Base-by-base conservation (phyloP, 495 filamentous ascomycete species). In the Penicillium manginii region DNA sequence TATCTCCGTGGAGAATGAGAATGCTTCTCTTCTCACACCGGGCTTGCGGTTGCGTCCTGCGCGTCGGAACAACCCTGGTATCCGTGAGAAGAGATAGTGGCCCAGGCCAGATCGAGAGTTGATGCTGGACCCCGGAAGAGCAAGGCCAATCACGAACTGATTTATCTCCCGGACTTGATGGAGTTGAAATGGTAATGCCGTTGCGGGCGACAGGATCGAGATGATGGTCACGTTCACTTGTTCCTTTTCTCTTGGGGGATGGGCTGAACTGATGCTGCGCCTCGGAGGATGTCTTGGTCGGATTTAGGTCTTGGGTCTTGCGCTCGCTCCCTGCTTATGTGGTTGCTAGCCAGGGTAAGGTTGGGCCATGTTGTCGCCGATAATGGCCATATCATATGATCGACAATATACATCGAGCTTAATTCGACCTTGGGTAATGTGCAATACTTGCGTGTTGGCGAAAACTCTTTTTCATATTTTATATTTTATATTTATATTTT, bases 31-130 rank as follows among this genome's bases (percentile, higher is more conserved):
- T 17, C 6, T 19, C 40, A 2, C 40, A n/a, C 7, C 23, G 48
- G 12, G 23, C 10, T 1, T 23, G 32, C 43, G 7, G 5, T 23
- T 32, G 14, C 17, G 26, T 18, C 40, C 49, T 60, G 58, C 58
- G 45, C 52, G 31, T 51, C 47, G 58, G 58, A 50, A 60, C n/a
- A 46, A 55, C 26, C 45, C 48, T 56, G 58, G 57, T 46, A 17
- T 51, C 50, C 52, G 56, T 59, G 47, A 54, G 56, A 40, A 54
- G 23, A 42, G 54, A 47, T 40, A 56, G 59, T 55, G 37, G 37
- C 48, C 78, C 82, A 64, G 82, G 74, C 82, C 81, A 86, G 61
- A 82, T 80, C 31, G 81, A 76, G 50, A 84, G 39, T 47, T 23
- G 33, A 33, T 58, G 31, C 55, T 59, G 50, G 82, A 47, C 62